A percentile compares a stretch with the other conserved stretches of the same genome.
phyloP scores from a whole-genome alignment of 108 stramenopile genomes.

The Skeletonema grethae region DNA sequence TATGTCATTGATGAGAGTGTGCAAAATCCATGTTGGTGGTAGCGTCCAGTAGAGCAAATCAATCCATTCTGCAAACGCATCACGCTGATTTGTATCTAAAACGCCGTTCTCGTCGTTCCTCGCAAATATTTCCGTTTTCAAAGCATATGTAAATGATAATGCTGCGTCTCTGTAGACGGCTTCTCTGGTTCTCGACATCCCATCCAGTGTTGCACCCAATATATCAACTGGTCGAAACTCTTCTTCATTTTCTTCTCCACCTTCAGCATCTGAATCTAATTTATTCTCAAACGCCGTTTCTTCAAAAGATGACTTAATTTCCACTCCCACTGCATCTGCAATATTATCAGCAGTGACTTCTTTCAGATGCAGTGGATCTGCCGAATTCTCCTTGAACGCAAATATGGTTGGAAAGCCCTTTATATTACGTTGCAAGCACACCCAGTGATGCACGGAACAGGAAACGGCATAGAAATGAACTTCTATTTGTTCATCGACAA shows the following conservation, averaged over 20 bases:
- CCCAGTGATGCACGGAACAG: constrained; percentile 61
- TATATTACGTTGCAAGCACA: constrained; percentile 60
- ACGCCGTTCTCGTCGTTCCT: constrained; percentile 10
- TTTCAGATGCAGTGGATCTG: constrained; percentile 26
- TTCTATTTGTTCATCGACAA: constrained; percentile 20
- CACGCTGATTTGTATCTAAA: constrained; percentile 26
- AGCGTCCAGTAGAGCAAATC: constrained; percentile 59
- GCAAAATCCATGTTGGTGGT: constrained; percentile 58
- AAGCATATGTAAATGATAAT: constrained; percentile 66
- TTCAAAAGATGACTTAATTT: constrained; percentile 4
- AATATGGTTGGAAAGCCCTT: constrained; percentile 56
- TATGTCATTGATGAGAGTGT: constrained; percentile 53
- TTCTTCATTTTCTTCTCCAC: constrained; percentile 1
- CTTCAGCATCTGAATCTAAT: constrained; percentile 7
- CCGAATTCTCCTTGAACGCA: constrained; percentile 51
- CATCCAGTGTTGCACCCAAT: constrained; percentile 47
- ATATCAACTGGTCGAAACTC: constrained; percentile 44
- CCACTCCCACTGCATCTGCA: constrained; percentile 21
- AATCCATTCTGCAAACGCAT: constrained; percentile 51
- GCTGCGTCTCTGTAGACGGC: constrained; percentile 65
- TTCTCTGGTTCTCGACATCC: constrained; percentile 48
- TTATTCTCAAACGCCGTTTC: constrained; percentile 9
- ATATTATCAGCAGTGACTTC: constrained; percentile 25
- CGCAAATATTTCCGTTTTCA: constrained; percentile 55
- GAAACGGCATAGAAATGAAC: constrained; percentile 67